These are phyloP conservation scores for Didymella pomorum DNA, from an alignment of 2,329 filamentous ascomycete species.

Conservation along the genomic window DNA sequence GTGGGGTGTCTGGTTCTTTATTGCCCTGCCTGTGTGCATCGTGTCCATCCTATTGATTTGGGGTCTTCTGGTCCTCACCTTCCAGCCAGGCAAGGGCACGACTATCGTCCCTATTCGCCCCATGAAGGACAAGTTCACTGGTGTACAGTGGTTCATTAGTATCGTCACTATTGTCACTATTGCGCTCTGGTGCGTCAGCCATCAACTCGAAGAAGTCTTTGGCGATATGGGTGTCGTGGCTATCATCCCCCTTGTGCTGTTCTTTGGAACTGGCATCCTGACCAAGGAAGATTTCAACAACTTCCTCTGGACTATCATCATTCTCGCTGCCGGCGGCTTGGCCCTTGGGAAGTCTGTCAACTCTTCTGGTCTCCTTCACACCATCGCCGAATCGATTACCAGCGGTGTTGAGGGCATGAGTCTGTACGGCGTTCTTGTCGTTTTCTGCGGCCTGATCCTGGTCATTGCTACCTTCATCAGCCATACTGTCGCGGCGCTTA, in stretches of 20 bases:
- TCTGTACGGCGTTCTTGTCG: constrained; percentile 84
- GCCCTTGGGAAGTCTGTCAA: constrained; percentile 94
- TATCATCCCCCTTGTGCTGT: constrained; percentile 92
- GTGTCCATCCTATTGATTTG: constrained; percentile 89
- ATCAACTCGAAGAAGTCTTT: constrained; percentile 85
- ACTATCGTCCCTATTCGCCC: constrained; percentile 91
- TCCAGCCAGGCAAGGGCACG: constrained; percentile 83
- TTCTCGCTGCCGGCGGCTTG: constrained; percentile 90
- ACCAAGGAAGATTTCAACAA: constrained; percentile 99
- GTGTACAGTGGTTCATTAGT: constrained; percentile 92
- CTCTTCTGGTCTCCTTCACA: constrained; percentile 89
- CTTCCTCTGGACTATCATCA: constrained; percentile 99
- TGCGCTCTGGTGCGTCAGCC: constrained; percentile 87
- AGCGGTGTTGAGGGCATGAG: constrained; percentile 76
- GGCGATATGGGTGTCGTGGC: constrained; percentile 99
- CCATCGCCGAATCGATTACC: constrained; percentile 82
- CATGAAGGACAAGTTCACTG: constrained; percentile 86
- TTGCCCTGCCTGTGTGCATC: constrained; percentile 90
- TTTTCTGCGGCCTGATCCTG: constrained; percentile 84
- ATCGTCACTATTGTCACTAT: constrained; percentile 86
- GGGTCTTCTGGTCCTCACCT: constrained; percentile 82
- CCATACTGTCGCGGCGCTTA: constrained; percentile 94
- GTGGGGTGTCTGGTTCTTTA: constrained; percentile 97
- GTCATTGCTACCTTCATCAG: constrained; percentile 98
- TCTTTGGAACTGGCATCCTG: constrained; percentile 94